A percentile compares a stretch with the other conserved stretches of the same genome.
Evolutionary conservation across 2,329 filamentous ascomycete genomes (phyloP).

Genomic region (Alternaria sp.): DNA sequence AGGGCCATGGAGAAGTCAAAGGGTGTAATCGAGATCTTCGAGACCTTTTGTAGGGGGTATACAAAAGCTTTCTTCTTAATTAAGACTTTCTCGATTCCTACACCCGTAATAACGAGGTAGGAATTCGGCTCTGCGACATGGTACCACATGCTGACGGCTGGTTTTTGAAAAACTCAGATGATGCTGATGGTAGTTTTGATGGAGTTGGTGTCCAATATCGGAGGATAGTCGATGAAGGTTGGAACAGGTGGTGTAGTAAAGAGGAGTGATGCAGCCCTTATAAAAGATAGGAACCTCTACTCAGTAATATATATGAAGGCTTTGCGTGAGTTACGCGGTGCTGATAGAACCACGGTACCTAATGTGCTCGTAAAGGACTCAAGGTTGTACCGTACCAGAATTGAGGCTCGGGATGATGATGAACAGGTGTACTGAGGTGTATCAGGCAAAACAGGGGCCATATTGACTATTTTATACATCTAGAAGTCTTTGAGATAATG

Average conservation of each 20-base stretch:
- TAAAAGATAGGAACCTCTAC: not conserved
- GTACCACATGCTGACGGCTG: slow-evolving; percentile 58
- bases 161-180: not conserved
- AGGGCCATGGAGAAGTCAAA: slow-evolving; percentile 85
- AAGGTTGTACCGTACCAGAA: slow-evolving; percentile 3
- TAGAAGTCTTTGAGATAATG: not conserved
- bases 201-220: not conserved
- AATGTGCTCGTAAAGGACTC: not conserved
- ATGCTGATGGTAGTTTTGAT: not conserved
- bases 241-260: not conserved
- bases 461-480: slow-evolving; percentile 4
- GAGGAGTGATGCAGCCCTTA: not conserved
- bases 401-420: not conserved
- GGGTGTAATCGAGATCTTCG: slow-evolving; percentile 68
- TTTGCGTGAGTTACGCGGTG: not conserved
- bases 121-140: slow-evolving; percentile 77
- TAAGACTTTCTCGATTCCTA: slow-evolving; percentile 74
- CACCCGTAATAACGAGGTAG: slow-evolving; percentile 88
- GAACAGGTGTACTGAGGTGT: not conserved
- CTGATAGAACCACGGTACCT: not conserved
- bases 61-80: slow-evolving; percentile 74
- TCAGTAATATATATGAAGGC: not conserved
- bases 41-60: slow-evolving; percentile 51
- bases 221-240: not conserved
- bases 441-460: not conserved